Percentiles rank a stretch among this genome's conserved stretches.
phyloP scores from a whole-genome alignment of 2,329 filamentous ascomycete species.

The Ustilaginoidea virens region DNA sequence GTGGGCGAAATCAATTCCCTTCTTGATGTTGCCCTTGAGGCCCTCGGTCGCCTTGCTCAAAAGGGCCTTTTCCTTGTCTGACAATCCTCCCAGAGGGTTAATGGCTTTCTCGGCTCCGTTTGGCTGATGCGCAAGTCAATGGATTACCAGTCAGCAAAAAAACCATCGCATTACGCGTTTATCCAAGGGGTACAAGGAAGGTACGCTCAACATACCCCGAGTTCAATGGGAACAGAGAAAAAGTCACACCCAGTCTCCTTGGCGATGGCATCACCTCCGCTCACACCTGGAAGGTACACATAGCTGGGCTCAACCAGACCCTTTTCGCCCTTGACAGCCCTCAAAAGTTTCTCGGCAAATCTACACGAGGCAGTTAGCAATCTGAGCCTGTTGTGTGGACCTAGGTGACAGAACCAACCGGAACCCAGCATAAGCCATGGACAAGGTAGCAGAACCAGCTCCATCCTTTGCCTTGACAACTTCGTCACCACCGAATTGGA shows the following conservation, averaged over 20 bases:
- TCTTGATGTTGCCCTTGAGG: constrained; percentile 83
- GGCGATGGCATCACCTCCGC: constrained; percentile 71
- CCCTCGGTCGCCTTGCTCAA: constrained; percentile 61
- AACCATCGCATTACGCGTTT: not conserved
- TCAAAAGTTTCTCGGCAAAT: constrained; percentile 89
- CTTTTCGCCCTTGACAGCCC: constrained; percentile 76
- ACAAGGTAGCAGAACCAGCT: constrained; percentile 76
- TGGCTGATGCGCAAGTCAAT: constrained; percentile 35
- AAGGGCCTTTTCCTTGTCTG: constrained; percentile 79
- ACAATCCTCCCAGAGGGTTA: constrained; percentile 63
- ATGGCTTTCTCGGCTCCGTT: constrained; percentile 74
- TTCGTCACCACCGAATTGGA: constrained; percentile 96
- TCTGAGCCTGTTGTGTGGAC: constrained; percentile 2
- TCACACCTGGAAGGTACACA: constrained; percentile 83
- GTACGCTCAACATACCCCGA: constrained; percentile 57
- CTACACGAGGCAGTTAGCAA: constrained; percentile 25
- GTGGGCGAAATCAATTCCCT: constrained; percentile 81
- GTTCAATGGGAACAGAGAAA: constrained; percentile 92
- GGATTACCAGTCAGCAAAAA: constrained; percentile 7
- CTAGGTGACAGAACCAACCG: constrained; percentile 36
- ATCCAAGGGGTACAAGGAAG: not conserved
- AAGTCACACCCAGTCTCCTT: constrained; percentile 78
- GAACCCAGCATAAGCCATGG: constrained; percentile 92
- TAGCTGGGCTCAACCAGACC: constrained; percentile 89
- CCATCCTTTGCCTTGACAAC: constrained; percentile 92